Evolutionary conservation across 371 early-diverging fungal genomes (phyloP), one percentile per base, ranked within the genome.

Genomic region (Mortierella sp.): DNA sequence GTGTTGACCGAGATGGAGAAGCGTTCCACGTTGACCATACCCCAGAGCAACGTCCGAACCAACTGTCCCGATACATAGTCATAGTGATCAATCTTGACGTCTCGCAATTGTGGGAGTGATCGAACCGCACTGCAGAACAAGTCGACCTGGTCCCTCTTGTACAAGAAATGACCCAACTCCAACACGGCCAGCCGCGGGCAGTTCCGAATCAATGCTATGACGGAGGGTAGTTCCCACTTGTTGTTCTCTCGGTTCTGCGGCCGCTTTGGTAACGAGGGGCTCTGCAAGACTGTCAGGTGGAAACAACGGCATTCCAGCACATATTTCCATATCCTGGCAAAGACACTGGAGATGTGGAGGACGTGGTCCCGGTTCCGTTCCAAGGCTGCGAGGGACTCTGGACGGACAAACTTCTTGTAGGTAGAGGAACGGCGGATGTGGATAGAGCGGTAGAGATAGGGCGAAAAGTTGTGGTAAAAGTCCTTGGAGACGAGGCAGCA

Each of bases 251-350:
- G 45, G 28, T 65, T 57, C 22, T 44, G 27, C 22, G 5, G 22
- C 1, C 57, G 65, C 7, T 10, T 22, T 2, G 14, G 19, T 10
- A 53, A 21, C 0, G 24, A 31, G 17, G 25, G 58, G 16, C 57
- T 45, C 5, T n/a, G 44, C 27, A 57, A 19, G 16, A 37, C 39
- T 4, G n/a, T 28, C 2, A 64, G 40, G 28, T 64, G 57, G 12
- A 31, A 39, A 19, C 57, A 52, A 13, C 31, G 37, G 12, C 34
- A 19, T 10, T 34, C 25, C 13, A 45, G 50, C 8, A 63, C n/a
- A 10, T 49, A 14, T n/a, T 45, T 50, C 65, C 65, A 65, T 34
- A 65, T 24, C 14, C 24, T 25, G 46, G 52, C 65, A 52, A 57
- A 65, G 27, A 46, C 25, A 2, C 40, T 37, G 29, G 12, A 3